phyloP scores from a whole-genome alignment of 2,329 filamentous ascomycete genomes.

The Penicillium sp. region DNA sequence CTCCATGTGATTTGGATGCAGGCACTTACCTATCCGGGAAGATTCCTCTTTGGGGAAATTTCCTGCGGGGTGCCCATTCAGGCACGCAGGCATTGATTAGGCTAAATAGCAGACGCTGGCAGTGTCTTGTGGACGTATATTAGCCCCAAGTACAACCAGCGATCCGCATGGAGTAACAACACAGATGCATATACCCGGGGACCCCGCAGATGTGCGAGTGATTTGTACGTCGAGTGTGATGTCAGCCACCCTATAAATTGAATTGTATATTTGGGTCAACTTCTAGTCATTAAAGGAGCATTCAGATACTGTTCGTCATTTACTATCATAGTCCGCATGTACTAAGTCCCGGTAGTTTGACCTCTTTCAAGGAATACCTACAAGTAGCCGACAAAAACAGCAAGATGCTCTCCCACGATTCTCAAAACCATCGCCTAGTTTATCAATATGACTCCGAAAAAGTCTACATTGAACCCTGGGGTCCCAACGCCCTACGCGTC shows the following conservation, averaged over 20 bases:
- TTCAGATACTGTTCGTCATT: not conserved
- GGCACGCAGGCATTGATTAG: not conserved
- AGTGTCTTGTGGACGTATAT: not conserved
- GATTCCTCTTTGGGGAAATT: not conserved
- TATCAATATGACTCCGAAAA: slow-evolving; percentile 37
- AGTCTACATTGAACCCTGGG: slow-evolving; percentile 38
- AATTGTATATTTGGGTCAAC: not conserved
- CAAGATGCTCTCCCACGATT: slow-evolving; percentile 31
- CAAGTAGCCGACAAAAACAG: not conserved
- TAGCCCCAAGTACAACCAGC: not conserved
- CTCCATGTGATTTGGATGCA: not conserved
- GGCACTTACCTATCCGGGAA: not conserved
- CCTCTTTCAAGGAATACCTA: not conserved
- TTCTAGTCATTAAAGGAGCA: not conserved
- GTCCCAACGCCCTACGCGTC: slow-evolving; percentile 35
- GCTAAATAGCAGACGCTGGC: too few relatives aligned
- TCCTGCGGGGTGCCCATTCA: not conserved
- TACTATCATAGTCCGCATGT: too few relatives aligned
- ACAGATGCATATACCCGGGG: not conserved
- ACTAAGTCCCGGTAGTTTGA: not conserved
- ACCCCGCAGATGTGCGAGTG: not conserved
- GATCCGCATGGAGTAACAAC: not conserved
- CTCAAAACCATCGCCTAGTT: slow-evolving; percentile 26
- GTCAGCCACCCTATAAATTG: not conserved
- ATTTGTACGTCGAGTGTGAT: too few relatives aligned